Conservation (phyloP, 768 basidiomycete species). For the Rossbeevera mucosa region DNA sequence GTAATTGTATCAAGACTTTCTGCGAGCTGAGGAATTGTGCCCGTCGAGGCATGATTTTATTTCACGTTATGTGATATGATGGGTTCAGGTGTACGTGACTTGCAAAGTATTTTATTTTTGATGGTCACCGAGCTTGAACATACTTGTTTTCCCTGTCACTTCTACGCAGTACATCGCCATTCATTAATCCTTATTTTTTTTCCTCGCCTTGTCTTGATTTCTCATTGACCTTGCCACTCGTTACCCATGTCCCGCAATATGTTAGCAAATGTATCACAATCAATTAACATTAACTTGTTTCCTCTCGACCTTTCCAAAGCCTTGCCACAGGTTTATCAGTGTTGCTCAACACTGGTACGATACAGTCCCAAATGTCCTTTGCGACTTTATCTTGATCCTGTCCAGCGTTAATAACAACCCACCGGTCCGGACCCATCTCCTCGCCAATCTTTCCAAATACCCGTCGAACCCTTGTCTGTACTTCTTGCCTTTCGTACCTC, state of each 20-base stretch:
- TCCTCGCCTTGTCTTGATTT: constrained; percentile 10
- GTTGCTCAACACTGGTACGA: constrained; percentile 39
- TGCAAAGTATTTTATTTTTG: constrained; percentile 15
- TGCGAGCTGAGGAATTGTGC: constrained; percentile 34
- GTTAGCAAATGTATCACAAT: constrained; percentile 26
- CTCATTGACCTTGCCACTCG: constrained; percentile 9
- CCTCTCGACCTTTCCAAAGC: constrained; percentile 41
- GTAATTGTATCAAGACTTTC: constrained; percentile 75
- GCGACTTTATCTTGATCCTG: constrained; percentile 45
- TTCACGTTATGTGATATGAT: constrained; percentile 14
- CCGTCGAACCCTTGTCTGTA: constrained; percentile 62
- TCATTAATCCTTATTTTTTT: constrained; percentile 10
- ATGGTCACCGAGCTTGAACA: constrained; percentile 10
- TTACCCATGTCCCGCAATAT: constrained; percentile 22
- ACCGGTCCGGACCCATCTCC: constrained; percentile 45
- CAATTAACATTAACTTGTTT: constrained; percentile 4
- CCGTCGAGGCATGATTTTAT: constrained; percentile 1
- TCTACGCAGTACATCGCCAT: constrained; percentile 6
- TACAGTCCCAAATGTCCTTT: constrained; percentile 50
- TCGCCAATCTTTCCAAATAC: constrained; percentile 54
- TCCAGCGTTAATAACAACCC: constrained; percentile 62
- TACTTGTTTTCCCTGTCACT: constrained; percentile 10
- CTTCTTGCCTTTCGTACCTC: constrained; percentile 77
- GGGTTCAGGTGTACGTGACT: constrained; percentile 16
- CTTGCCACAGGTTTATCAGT: constrained; percentile 40